Base-by-base conservation (phyloP, 108 stramenopile genomes). In the Nitzschia palea region DNA sequence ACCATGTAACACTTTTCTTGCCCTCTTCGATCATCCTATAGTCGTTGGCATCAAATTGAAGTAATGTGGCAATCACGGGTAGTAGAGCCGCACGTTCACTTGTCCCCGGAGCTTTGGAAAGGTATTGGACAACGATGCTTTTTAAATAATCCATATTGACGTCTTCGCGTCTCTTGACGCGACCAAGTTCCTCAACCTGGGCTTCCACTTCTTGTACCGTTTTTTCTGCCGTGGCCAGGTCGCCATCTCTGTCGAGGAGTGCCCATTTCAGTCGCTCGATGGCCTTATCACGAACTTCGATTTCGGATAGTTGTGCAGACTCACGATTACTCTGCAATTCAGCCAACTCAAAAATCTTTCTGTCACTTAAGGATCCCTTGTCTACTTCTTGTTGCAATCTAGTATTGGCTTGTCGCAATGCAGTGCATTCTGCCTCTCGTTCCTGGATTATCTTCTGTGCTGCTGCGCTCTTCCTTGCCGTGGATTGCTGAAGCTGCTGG, bases 101-200 rank as follows among this genome's bases (percentile, higher is more conserved):
- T 25, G 91, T 86, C 0, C 94, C 94, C 10, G 91, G 86, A 8
- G 94, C 88, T 55, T 90, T 85, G 23, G 87, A 86, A 10, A 95
- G 71, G 62, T 85, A 95, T 66, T 95, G 87, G n/a, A 95, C 94
- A 4, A 95, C 84, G 50, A 88, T 88, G 63, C 90, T 86, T 67
- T 95, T 95, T 40, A 95, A 64, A 64, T 95, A 95, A 59, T 95
- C 94, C 76, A 95, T 70, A 56, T 95, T 93, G 9, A 95, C 86
- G 64, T 90, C 90, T 70, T 95, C 91, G 18, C 91, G 74, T 48
- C 94, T 79, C 35, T 82, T 79, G 25, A 89, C 74, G 33, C 90
- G 86, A 42, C 86, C 76, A 12, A 92, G 70, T 40, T 90, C 87
- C 61, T 91, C 88, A 4, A 91, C 83, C 64, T 93, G 86, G 35